Evolutionary conservation across 2,329 filamentous ascomycete genomes (phyloP), one percentile per base, ranked within the genome.

Genomic region (Nigrospora sphaerica): DNA sequence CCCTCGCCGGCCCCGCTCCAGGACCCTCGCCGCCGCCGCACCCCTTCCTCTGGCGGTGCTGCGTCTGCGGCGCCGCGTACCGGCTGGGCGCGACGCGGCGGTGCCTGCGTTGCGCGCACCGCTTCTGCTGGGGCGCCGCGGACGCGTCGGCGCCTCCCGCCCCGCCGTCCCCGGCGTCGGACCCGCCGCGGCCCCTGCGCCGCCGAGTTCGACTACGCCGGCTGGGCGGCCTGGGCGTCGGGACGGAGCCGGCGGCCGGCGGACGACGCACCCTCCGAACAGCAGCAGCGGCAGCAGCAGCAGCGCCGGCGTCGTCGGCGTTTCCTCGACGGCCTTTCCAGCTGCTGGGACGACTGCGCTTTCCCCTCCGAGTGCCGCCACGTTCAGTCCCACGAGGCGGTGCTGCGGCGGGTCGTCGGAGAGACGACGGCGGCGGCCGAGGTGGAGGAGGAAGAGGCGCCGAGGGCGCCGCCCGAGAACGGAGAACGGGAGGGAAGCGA

Each of bases 331-430:
- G 48, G 43, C 13, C 42, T 19, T 11, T 58, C 61, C n/a, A 46
- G 57, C 35, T 62, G 59, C 47, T 49, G 42, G 43, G 14, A 47
- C 12, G 57, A 62, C 39, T 62, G 59, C 48, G 56, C 60, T 33
- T 80, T 70, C 52, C 70, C 71, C 2, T 63, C 68, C 23, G 67
- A 73, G 49, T 68, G 69, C 23, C 59, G 68, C 23, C 61, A 66
- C 13, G 68, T 60, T 40, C 64, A 64, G 6, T 66, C 66, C 37
- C 62, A 28, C 40, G 40, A 42, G 31, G 40, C 32, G 23, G 6
- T n/a, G 31, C 12, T 19, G 31, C 40, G 16, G 13, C 31, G 68
- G 51, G 65, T 67, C 28, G 63, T 78, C 31, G 77, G 78, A 57
- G 68, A 72, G 10, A 71, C 51, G 75, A 77, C 59, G 63, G 62